A percentile compares a stretch with the other conserved stretches of the same genome.
These are phyloP conservation scores for Neocatenulostroma microsporum DNA, from an alignment of 2,329 filamentous ascomycete species.

Conservation along the genomic window DNA sequence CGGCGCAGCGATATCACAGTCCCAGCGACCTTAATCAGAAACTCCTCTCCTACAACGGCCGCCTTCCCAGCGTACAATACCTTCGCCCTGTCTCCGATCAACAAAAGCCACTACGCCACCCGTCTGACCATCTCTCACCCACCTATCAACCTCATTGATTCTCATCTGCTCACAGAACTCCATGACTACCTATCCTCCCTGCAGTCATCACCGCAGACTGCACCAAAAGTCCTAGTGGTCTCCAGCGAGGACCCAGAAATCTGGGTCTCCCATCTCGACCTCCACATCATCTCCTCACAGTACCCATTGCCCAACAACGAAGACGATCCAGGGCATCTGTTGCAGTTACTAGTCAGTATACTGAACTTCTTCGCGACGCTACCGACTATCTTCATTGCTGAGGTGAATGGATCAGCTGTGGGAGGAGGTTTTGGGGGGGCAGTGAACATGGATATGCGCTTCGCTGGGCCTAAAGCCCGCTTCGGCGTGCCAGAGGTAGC, in stretches of 20 bases:
- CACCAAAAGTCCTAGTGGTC: constrained; percentile 1
- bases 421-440: constrained; percentile 14
- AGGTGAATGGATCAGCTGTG: constrained; percentile 15
- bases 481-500: constrained; percentile 11
- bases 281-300: constrained; percentile 1
- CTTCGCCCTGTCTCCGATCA: neutral
- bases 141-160: neutral
- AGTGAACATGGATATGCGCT: constrained; percentile 18
- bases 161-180: neutral
- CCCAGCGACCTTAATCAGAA: no score
- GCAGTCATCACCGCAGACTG: neutral
- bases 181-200: neutral
- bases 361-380: constrained; percentile 5
- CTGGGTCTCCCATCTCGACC: constrained; percentile 1
- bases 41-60: neutral
- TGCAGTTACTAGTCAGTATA: constrained; percentile 3
- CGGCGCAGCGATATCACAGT: no score
- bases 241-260: neutral
- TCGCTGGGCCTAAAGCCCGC: constrained; percentile 13
- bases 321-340: neutral
- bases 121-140: neutral
- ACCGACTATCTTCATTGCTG: constrained; percentile 15
- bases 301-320: constrained; percentile 2
- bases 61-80: neutral
- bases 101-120: neutral